These are phyloP conservation scores for Punica granatum DNA, from an alignment of 345 rosid species.

Conservation along the genomic window DNA sequence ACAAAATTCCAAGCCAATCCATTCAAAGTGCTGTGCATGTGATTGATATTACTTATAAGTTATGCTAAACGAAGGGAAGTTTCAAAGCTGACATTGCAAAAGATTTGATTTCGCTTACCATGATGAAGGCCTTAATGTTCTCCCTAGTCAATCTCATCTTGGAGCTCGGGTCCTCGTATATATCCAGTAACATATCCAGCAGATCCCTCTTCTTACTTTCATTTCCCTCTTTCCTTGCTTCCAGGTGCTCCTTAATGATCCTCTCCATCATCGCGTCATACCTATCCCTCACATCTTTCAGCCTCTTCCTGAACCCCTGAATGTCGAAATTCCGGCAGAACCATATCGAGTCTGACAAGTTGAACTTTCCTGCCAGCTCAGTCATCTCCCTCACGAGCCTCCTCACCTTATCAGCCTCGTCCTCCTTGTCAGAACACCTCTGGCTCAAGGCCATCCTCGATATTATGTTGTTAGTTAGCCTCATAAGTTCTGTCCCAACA, in stretches of 20 bases:
- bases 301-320: conserved; percentile 53
- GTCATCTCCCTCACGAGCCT: conserved; percentile 51
- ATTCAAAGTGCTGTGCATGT: background rate
- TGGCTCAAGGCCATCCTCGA: conserved; percentile 50
- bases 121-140: conserved; percentile 48
- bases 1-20: background rate
- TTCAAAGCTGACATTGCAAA: background rate
- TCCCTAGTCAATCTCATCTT: conserved; percentile 39
- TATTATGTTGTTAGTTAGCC: conserved; percentile 49
- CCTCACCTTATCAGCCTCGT: conserved; percentile 40
- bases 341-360: conserved; percentile 62
- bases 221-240: conserved; percentile 17
- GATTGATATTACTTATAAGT: background rate
- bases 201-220: conserved; percentile 26
- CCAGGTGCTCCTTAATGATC: conserved; percentile 55
- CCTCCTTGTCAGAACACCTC: conserved; percentile 32
- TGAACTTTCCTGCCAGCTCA: conserved; percentile 43
- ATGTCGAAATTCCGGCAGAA: conserved; percentile 52
- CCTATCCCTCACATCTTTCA: conserved; percentile 45
- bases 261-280: conserved; percentile 62
- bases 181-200: conserved; percentile 37
- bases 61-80: background rate
- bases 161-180: conserved; percentile 33
- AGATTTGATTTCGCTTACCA: conserved; percentile 19
- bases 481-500: conserved; percentile 45